Conservation (phyloP, 352 stramenopile genomes). For the Elongisporangium senticosum region DNA sequence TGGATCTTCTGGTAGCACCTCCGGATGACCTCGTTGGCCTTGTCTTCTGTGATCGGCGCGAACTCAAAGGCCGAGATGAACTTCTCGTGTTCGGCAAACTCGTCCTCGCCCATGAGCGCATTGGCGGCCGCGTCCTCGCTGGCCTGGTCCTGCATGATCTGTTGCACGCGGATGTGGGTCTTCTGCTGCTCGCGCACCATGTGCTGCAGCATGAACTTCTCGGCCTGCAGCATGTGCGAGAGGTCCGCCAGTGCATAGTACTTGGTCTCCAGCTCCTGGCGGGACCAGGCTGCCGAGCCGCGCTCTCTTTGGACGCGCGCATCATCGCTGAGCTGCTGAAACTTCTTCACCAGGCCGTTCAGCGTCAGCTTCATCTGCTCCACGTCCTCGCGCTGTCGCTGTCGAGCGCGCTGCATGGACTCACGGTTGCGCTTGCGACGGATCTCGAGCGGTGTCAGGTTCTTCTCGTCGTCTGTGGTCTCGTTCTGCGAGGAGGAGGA, state of each 20-base stretch:
- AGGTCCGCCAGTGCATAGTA: constrained; percentile 50
- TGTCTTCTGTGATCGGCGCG: constrained; percentile 42
- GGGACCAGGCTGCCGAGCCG: constrained; percentile 10
- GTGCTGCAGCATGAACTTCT: constrained; percentile 50
- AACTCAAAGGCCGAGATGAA: constrained; percentile 42
- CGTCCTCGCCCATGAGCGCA: constrained; percentile 25
- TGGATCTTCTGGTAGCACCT: constrained; percentile 53
- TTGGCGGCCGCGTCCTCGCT: constrained; percentile 16
- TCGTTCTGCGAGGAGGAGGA: not conserved
- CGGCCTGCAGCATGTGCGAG: constrained; percentile 48
- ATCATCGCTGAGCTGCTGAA: constrained; percentile 33
- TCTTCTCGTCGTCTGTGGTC: constrained; percentile 20
- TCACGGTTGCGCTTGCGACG: constrained; percentile 49
- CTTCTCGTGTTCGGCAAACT: constrained; percentile 27
- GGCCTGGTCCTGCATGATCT: constrained; percentile 40
- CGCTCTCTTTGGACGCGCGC: constrained; percentile 17
- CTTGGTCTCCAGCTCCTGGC: constrained; percentile 26
- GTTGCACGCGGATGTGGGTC: constrained; percentile 30
- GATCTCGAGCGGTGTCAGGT: constrained; percentile 41
- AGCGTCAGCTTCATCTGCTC: constrained; percentile 43
- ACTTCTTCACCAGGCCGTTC: constrained; percentile 36
- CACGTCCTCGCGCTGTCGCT: constrained; percentile 38
- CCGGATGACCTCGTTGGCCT: constrained; percentile 47
- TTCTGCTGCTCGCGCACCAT: constrained; percentile 50
- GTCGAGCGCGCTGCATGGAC: constrained; percentile 46